Percentiles rank a stretch among this genome's conserved stretches.
phyloP scores from a whole-genome alignment of 352 stramenopile genomes.

The Saprolegnia diclina region DNA sequence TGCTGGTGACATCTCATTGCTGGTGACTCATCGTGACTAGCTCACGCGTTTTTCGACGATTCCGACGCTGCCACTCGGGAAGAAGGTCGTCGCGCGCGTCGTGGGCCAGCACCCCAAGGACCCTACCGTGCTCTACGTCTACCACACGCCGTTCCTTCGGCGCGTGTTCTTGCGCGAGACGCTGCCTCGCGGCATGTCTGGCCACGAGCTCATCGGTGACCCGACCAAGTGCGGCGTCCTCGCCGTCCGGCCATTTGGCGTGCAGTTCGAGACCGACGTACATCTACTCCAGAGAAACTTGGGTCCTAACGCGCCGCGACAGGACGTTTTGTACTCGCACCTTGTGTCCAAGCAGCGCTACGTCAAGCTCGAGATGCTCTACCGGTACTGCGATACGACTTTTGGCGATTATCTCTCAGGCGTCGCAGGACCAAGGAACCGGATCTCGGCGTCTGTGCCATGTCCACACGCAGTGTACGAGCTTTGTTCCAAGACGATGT shows the following conservation, averaged over 20 bases:
- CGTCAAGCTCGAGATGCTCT: slow-evolving; percentile 22
- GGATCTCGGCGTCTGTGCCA: slow-evolving; percentile 3
- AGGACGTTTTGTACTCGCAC: slow-evolving; percentile 5
- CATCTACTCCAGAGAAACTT: background rate
- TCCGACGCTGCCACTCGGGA: slow-evolving; percentile 26
- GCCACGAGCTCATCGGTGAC: slow-evolving; percentile 12
- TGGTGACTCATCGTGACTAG: slow-evolving; percentile 51
- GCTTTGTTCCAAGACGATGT: background rate
- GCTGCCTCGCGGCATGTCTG: slow-evolving; percentile 32
- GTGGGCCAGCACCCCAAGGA: slow-evolving; percentile 57
- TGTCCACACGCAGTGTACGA: slow-evolving; percentile 11
- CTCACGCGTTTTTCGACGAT: slow-evolving; percentile 40
- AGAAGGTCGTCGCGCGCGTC: slow-evolving; percentile 68
- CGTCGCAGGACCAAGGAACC: background rate
- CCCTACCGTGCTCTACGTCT: slow-evolving; percentile 74
- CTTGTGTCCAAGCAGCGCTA: slow-evolving; percentile 14
- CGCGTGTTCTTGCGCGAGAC: slow-evolving; percentile 55
- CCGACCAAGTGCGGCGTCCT: slow-evolving; percentile 32
- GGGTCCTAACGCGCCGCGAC: background rate
- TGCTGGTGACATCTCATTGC: slow-evolving; percentile 44
- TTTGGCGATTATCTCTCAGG: no score
- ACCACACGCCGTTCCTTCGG: slow-evolving; percentile 66
- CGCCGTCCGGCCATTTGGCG: slow-evolving; percentile 58
- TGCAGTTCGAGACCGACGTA: slow-evolving; percentile 60
- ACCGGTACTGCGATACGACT: background rate